phyloP scores from a whole-genome alignment of 106 monocot genomes.

The Dendrobium chrysotoxum region DNA sequence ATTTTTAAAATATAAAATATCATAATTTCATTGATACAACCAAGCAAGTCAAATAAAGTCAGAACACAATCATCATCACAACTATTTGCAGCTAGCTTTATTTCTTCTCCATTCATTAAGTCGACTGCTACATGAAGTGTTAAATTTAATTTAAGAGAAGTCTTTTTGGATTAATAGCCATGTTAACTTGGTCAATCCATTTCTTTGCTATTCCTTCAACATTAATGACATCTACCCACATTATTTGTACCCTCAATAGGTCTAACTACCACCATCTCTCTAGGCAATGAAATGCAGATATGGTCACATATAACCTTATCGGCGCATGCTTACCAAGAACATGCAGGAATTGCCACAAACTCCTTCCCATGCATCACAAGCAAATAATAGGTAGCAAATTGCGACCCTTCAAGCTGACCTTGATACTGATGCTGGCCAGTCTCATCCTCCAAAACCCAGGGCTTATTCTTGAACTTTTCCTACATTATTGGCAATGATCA shows the following conservation, averaged over 20 bases:
- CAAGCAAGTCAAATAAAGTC: background rate
- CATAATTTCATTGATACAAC: background rate
- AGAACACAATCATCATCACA: background rate
- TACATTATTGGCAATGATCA: slow-evolving; percentile 12
- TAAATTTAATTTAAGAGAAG: background rate
- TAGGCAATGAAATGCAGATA: background rate
- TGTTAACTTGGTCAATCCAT: background rate
- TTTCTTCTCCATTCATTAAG: background rate
- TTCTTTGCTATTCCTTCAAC: background rate
- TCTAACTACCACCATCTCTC: background rate
- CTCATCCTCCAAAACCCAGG: slow-evolving; percentile 97
- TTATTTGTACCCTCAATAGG: background rate
- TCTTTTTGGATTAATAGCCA: background rate
- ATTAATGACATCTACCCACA: background rate
- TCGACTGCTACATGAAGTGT: background rate
- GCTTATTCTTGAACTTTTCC: slow-evolving; percentile 94
- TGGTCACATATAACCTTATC: background rate
- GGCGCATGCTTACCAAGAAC: slow-evolving; percentile 69
- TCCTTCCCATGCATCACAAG: slow-evolving; percentile 97
- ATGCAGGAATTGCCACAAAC: slow-evolving; percentile 90
- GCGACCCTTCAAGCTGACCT: slow-evolving; percentile 92
- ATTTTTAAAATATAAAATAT: background rate
- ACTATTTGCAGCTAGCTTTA: background rate
- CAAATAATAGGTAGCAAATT: slow-evolving; percentile 88
- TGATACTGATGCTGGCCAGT: slow-evolving; percentile 91